Conservation (phyloP, 2,329 filamentous ascomycete species). For the Pyrenophora tritici-repentis region DNA sequence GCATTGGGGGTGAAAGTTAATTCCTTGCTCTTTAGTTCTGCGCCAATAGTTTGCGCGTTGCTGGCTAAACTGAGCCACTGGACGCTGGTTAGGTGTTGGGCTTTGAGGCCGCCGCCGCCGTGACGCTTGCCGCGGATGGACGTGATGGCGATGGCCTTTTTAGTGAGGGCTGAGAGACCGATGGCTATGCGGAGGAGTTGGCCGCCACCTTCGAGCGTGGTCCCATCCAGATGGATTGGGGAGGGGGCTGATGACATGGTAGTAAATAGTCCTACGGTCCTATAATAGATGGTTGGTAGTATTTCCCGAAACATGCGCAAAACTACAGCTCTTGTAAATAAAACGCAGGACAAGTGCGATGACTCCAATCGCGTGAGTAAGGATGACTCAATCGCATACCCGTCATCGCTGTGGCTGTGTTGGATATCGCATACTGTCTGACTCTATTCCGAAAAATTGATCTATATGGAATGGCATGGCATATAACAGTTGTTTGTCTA, state of each 20-base stretch:
- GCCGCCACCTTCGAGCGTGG: conserved; percentile 65
- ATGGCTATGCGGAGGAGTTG: conserved; percentile 64
- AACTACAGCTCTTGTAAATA: not conserved
- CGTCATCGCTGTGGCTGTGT: not conserved
- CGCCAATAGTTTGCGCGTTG: conserved; percentile 50
- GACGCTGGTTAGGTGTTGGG: conserved; percentile 62
- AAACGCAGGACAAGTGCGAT: not conserved
- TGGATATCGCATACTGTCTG: not conserved
- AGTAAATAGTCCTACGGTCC: not conserved
- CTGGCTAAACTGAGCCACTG: conserved; percentile 58
- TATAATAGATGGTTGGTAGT: not conserved
- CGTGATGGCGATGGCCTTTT: conserved; percentile 55
- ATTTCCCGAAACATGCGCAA: not conserved
- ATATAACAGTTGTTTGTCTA: too few relatives aligned
- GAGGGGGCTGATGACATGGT: conserved; percentile 14
- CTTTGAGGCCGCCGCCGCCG: conserved; percentile 60
- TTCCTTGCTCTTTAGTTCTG: conserved; percentile 50
- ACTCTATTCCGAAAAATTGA: too few relatives aligned
- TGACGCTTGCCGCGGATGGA: conserved; percentile 60
- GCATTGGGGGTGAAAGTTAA: conserved; percentile 45
- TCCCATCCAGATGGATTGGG: conserved; percentile 55
- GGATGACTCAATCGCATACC: conserved; percentile 7
- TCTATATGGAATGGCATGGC: too few relatives aligned
- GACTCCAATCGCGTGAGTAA: not conserved
- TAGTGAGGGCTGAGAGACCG: conserved; percentile 59